Evolutionary conservation across 1,284 basidiomycete genomes (phyloP).

Genomic region (Ustilago shanxiensis): DNA sequence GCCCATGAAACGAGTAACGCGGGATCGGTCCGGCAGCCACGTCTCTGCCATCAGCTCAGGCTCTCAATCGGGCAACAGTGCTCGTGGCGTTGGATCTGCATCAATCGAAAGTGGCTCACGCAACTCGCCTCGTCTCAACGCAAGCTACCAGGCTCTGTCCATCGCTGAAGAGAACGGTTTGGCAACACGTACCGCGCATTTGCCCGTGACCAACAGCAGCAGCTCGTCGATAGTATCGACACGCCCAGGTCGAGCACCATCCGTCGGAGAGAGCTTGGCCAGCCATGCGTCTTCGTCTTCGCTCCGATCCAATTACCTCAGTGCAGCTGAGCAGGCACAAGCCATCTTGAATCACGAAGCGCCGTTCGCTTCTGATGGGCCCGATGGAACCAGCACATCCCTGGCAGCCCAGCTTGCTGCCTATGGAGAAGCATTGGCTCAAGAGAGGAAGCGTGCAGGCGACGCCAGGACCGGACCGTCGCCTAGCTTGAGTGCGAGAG

Average conservation of each 20-base stretch:
- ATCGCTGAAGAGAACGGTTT: slow-evolving; percentile 48
- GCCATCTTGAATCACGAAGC: slow-evolving; percentile 53
- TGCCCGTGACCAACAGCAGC: slow-evolving; percentile 8
- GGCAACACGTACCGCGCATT: not conserved
- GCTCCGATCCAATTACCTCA: slow-evolving; percentile 46
- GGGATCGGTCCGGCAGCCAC: slow-evolving; percentile 52
- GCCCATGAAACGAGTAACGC: slow-evolving; percentile 11
- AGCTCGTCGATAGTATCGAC: slow-evolving; percentile 4
- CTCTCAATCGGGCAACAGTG: slow-evolving; percentile 39
- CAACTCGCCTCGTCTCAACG: slow-evolving; percentile 36
- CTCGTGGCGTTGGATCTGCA: slow-evolving; percentile 15
- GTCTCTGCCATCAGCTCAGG: slow-evolving; percentile 40
- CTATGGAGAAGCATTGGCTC: slow-evolving; percentile 56
- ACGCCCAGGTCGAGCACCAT: slow-evolving; percentile 26
- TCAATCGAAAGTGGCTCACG: slow-evolving; percentile 14
- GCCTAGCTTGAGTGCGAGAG: slow-evolving; percentile 40
- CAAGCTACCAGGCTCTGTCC: slow-evolving; percentile 38
- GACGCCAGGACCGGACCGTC: slow-evolving; percentile 42
- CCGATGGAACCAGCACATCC: slow-evolving; percentile 43
- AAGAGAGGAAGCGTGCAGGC: slow-evolving; percentile 45
- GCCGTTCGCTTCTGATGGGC: slow-evolving; percentile 26
- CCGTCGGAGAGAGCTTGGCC: slow-evolving; percentile 30
- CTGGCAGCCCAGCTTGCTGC: slow-evolving; percentile 54
- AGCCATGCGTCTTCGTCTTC: slow-evolving; percentile 44
- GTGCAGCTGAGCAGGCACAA: slow-evolving; percentile 55